Evolutionary conservation across 2,329 filamentous ascomycete genomes (phyloP).

Genomic region (Leptosphaerulina australis): DNA sequence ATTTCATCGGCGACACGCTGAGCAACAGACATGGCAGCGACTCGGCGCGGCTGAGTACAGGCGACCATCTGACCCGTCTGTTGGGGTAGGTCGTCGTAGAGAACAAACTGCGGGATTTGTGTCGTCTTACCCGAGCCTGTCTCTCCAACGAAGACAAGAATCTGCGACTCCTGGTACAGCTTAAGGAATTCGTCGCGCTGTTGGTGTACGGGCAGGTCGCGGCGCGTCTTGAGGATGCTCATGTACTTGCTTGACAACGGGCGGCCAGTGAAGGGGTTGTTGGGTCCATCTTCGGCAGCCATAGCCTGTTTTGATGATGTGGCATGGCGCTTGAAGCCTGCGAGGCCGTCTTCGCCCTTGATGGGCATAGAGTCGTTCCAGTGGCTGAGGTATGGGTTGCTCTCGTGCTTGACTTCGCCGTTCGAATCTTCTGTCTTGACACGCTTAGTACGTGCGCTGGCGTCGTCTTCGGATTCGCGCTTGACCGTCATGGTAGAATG

Average conservation of each 20-base stretch:
- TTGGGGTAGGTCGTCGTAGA: constrained; percentile 95
- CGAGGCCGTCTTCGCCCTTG: constrained; percentile 53
- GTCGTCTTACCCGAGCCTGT: constrained; percentile 99
- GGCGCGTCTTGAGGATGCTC: constrained; percentile 80
- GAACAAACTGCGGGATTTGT: constrained; percentile 97
- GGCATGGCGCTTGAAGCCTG: constrained; percentile 74
- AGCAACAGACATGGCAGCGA: constrained; percentile 96
- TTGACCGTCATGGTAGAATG: constrained; percentile 62
- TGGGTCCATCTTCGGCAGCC: constrained; percentile 76
- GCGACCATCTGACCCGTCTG: constrained; percentile 86
- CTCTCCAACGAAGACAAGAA: constrained; percentile 97
- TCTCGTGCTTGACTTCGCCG: constrained; percentile 50
- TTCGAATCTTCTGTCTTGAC: constrained; percentile 47
- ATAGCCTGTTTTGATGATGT: constrained; percentile 79
- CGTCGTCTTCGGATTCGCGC: constrained; percentile 57
- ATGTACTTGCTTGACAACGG: constrained; percentile 85
- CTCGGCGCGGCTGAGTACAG: constrained; percentile 96
- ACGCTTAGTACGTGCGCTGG: constrained; percentile 60
- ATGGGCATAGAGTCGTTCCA: constrained; percentile 66
- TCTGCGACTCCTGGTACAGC: constrained; percentile 91
- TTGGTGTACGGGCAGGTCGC: constrained; percentile 87
- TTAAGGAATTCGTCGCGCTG: constrained; percentile 93
- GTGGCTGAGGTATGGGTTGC: constrained; percentile 92
- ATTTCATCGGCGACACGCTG: constrained; percentile 97
- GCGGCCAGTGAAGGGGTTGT: constrained; percentile 83